phyloP scores from a whole-genome alignment of 2,329 filamentous ascomycete genomes.

The Aspergillus sp. region DNA sequence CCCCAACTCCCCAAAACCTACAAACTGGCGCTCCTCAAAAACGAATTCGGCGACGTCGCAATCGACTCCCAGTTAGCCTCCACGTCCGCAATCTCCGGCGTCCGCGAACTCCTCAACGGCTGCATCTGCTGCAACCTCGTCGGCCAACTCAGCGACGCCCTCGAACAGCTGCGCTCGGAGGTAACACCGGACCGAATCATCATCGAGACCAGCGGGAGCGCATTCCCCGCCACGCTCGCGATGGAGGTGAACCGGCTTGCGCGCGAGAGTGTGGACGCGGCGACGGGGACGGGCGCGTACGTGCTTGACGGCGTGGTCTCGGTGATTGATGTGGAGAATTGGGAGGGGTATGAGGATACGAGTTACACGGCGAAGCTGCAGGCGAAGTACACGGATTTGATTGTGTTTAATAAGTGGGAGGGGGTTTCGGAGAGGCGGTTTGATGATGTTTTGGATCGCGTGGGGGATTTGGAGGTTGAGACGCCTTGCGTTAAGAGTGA shows the following conservation, averaged over 20 bases:
- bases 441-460: conserved; percentile 73
- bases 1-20: conserved; percentile 86
- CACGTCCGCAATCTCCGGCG: conserved; percentile 78
- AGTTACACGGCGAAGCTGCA: conserved; percentile 86
- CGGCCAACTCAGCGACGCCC: conserved; percentile 79
- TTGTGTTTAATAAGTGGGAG: conserved; percentile 95
- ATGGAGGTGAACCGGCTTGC: conserved; percentile 84
- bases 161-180: conserved; percentile 67
- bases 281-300: conserved; percentile 53
- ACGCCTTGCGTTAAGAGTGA: conserved; percentile 82
- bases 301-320: conserved; percentile 83
- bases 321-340: conserved; percentile 93
- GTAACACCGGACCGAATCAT: conserved; percentile 78
- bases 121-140: conserved; percentile 99
- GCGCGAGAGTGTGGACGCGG: conserved; percentile 46
- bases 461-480: conserved; percentile 79
- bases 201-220: conserved; percentile 87
- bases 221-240: conserved; percentile 83
- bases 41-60: conserved; percentile 94
- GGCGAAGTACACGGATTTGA: conserved; percentile 83
- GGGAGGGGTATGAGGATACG: conserved; percentile 88
- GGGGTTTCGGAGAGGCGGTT: conserved; percentile 68
- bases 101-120: conserved; percentile 90
- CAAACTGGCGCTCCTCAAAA: conserved; percentile 91
- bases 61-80: conserved; percentile 90